Evolutionary conservation across 2,329 filamentous ascomycete species (phyloP), one percentile per base, ranked within the genome.

Genomic region (Sordariomycetes sp.): DNA sequence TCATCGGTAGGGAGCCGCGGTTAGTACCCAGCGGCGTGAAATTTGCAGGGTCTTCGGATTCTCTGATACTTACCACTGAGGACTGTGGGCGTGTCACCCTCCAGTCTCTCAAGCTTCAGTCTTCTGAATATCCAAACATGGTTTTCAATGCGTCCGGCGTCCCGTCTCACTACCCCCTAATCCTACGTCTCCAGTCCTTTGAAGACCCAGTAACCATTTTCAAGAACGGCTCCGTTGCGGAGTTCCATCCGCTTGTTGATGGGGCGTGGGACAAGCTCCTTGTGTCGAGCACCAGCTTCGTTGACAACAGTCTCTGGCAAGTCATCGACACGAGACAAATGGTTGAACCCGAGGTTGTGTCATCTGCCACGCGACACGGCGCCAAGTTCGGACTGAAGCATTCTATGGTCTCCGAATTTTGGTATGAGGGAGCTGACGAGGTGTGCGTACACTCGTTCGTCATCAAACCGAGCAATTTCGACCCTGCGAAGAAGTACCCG

Each of bases 361-460:
- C 55, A 25, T 57, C 55, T 1, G n/a, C 52, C 22, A 53, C 55
- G 34, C 32, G 50, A 15, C 50, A 67, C 34, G 70, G 68, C 3
- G 55, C 59, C 24, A 67, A 66, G 36, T 65, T 70, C 22, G 68
- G 68, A 0, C 60, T 76, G 13, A 68, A 65, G 1, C 60, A 62
- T 12, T 62, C 62, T n/a, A 73, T 74, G 63, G 61, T 73, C 1
- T 66, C 67, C 0, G 71, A 75, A 52, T 65, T 74, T 42, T 74
- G 72, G 65, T 72, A 69, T 34, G 67, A 71, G 50, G 70, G 73
- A 1, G 66, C 62, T 0, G 68, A 67, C 8, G 65, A 67, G n/a
- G 63, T 65, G 28, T 61, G 60, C 22, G 64, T 74, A 5, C 73
- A 75, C 35, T 67, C 69, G 0, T 74, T 70, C 63, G 65, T 75